Percentiles rank a stretch among this genome's conserved stretches.
Conservation (phyloP, 495 filamentous ascomycete genomes). For the Penicillium egyptiacum region DNA sequence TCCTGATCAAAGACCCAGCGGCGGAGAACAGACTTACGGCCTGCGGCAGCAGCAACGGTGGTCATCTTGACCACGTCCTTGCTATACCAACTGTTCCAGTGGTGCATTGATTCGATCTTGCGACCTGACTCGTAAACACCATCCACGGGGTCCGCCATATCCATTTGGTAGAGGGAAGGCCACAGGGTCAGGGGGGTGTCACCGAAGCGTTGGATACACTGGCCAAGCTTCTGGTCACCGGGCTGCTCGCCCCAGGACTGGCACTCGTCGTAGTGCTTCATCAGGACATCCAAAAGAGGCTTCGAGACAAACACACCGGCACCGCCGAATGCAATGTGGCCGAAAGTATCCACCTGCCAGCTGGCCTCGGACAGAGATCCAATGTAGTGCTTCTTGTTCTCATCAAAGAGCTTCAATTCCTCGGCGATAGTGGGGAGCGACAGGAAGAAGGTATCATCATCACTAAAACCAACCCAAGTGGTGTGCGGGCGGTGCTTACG, state of each 20-base stretch:
- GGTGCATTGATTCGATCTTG: slow-evolving; percentile 59
- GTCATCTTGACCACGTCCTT: slow-evolving; percentile 61
- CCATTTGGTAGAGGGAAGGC: slow-evolving; percentile 62
- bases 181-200: slow-evolving; percentile 57
- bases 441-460: slow-evolving; percentile 75
- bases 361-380: slow-evolving; percentile 65
- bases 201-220: slow-evolving; percentile 60
- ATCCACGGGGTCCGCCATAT: slow-evolving; percentile 58
- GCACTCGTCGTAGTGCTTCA: slow-evolving; percentile 55
- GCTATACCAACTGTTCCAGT: slow-evolving; percentile 60
- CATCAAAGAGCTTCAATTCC: slow-evolving; percentile 56
- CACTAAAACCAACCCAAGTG: slow-evolving; percentile 63
- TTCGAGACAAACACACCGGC: slow-evolving; percentile 66
- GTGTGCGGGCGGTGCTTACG: slow-evolving; percentile 52
- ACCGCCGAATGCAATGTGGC: slow-evolving; percentile 67
- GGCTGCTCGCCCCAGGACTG: slow-evolving; percentile 49
- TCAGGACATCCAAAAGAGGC: slow-evolving; percentile 56
- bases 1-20: slow-evolving; percentile 61
- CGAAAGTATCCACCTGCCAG: slow-evolving; percentile 57
- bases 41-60: slow-evolving; percentile 53
- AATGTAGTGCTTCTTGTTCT: slow-evolving; percentile 55
- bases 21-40: slow-evolving; percentile 60
- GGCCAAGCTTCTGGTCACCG: slow-evolving; percentile 61
- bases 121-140: slow-evolving; percentile 64
- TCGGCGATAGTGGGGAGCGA: slow-evolving; percentile 54